phyloP scores from a whole-genome alignment of 129 eudicot genomes.

The Flaveria brownii region DNA sequence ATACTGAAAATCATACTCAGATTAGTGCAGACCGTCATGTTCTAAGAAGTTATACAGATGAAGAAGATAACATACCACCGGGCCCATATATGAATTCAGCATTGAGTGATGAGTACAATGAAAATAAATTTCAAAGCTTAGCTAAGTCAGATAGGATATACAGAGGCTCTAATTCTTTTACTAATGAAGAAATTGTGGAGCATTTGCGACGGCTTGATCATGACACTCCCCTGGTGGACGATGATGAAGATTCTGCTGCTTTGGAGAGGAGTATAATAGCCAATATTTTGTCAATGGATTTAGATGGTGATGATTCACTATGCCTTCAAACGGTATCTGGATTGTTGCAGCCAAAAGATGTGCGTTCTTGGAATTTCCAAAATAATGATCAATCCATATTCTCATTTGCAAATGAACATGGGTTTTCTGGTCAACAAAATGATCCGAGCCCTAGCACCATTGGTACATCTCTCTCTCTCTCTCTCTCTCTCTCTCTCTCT shows the following conservation, averaged over 20 bases:
- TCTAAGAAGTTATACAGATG: constrained; percentile 44
- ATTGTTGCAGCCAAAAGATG: constrained; percentile 44
- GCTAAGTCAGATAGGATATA: constrained; percentile 77
- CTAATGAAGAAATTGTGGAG: constrained; percentile 91
- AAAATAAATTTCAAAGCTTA: constrained; percentile 63
- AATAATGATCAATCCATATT: constrained; percentile 51
- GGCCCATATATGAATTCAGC: constrained; percentile 36
- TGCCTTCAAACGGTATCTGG: constrained; percentile 47
- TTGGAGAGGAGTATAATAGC: constrained; percentile 73
- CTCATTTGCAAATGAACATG: constrained; percentile 55
- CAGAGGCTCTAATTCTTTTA: constrained; percentile 64
- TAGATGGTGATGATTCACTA: constrained; percentile 58
- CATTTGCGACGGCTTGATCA: constrained; percentile 68
- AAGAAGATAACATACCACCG: constrained; percentile 40
- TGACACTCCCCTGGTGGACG: constrained; percentile 40
- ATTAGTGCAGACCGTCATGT: constrained; percentile 21
- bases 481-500: neutral
- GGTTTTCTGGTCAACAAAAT: constrained; percentile 43
- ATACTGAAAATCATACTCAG: constrained; percentile 36
- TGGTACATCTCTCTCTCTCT: constrained; percentile 29
- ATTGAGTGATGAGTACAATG: constrained; percentile 52
- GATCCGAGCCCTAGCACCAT: constrained; percentile 38
- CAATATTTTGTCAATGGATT: constrained; percentile 65
- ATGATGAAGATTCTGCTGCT: constrained; percentile 51
- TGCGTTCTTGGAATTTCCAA: constrained; percentile 48